Evolutionary conservation across 2,329 filamentous ascomycete species (phyloP), one percentile per base, ranked within the genome.

Genomic region (Mycosphaerelloides madeirae): DNA sequence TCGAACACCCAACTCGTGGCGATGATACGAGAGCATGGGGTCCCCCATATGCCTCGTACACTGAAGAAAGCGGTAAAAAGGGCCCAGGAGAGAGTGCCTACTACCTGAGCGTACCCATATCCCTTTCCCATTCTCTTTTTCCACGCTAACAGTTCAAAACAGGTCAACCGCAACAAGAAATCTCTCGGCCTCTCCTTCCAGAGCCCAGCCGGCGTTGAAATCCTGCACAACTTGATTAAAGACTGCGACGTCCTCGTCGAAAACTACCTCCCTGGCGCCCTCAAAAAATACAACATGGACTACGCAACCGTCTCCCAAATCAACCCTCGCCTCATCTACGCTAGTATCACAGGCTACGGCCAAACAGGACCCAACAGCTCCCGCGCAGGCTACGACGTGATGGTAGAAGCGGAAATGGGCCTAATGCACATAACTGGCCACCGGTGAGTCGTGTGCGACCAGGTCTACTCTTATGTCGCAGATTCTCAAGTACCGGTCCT

Each of bases 81-180:
- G 85, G 87, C 0, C 84, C 87, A 1, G 93, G 93, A 18, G 93
- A 98, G 67, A 93, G 88, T 50, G 93, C 93, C 8, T 98, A 98
- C 65, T 98, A 95, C 60, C 73, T 98, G 20, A 82, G 84, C 40
- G 93, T 96, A 76, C 50, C 76, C 58, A 14, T 29, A 9, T 11
- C 18, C 37, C 22, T 5, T 6, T 25, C 6, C 9, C 22, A 25
- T 6, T 25, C 6, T 22, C 31, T 20, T 3, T 18, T n/a, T 20
- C 6, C 15, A 28, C 16, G 15, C 3, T 3, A 8, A 29, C 36
- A 15, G 32, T 47, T 15, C 38, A 29, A 1, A 36, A n/a, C 51
- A 95, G 88, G 87, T 88, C 13, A 97, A 97, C 63, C 86, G 93
- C 40, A 98, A 98, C 71, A 98, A 98, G 65, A 95, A 93, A 65